Percentiles rank a stretch among this genome's conserved stretches.
Conservation (phyloP, 139 green algal genomes). For the Chlamydomonas incerta region DNA sequence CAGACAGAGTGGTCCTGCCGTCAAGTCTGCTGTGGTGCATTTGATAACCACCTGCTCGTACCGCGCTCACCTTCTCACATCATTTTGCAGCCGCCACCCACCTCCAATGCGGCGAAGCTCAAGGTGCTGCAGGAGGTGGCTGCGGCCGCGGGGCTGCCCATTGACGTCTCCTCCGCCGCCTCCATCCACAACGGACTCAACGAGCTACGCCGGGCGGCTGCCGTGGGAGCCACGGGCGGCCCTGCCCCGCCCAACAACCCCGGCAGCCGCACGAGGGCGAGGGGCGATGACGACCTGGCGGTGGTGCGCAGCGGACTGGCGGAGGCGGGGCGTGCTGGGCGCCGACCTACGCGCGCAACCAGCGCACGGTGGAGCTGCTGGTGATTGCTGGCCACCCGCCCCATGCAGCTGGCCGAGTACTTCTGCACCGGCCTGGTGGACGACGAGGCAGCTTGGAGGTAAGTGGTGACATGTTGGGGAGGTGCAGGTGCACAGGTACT, state of each 20-base stretch:
- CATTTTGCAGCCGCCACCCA: constrained; percentile 3
- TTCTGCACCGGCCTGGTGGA: constrained; percentile 82
- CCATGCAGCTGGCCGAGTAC: constrained; percentile 94
- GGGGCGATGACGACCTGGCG: no score
- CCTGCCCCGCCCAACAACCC: no score
- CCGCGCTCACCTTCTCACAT: no score
- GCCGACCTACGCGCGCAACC: neutral
- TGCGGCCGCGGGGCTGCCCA: constrained; percentile 43
- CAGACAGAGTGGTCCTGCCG: no score
- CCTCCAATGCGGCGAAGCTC: constrained; percentile 50
- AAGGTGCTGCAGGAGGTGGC: constrained; percentile 4
- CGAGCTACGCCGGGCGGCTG: constrained; percentile 33
- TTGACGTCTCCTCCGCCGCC: constrained; percentile 68
- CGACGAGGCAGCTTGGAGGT: constrained; percentile 42
- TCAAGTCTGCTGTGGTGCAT: no score
- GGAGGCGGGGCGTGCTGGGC: neutral
- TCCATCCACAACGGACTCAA: constrained; percentile 65
- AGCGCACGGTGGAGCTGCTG: constrained; percentile 64
- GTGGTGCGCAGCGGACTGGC: neutral
- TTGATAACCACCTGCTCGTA: no score
- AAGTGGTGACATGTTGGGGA: no score
- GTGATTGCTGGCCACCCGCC: constrained; percentile 86
- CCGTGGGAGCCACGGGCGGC: neutral
- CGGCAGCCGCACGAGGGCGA: no score
- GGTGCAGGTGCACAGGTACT: no score